These are phyloP conservation scores for Aspergillus egyptiacus DNA, from an alignment of 495 filamentous ascomycete species.

Conservation along the genomic window DNA sequence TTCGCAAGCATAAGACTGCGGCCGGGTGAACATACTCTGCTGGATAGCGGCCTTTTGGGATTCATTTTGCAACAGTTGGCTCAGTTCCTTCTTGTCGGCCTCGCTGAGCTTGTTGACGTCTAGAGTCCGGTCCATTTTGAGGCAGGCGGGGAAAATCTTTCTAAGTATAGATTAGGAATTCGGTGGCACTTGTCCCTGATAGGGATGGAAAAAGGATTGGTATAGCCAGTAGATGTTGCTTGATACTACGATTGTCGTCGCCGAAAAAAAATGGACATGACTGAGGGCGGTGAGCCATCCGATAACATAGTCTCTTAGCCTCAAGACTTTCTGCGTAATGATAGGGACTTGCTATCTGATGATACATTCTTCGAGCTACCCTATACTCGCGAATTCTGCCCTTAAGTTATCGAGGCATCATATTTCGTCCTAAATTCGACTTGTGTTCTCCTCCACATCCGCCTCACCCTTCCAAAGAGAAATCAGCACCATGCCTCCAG, in stretches of 20 bases:
- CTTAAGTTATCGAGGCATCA: not conserved
- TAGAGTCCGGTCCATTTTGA: slow-evolving; percentile 37
- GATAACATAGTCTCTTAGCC: not conserved
- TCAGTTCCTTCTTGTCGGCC: slow-evolving; percentile 79
- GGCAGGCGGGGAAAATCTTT: not conserved
- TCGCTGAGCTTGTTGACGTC: slow-evolving; percentile 72
- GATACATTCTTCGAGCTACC: no score
- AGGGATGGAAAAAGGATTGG: no score
- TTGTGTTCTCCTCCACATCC: no score
- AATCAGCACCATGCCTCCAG: slow-evolving; percentile 66
- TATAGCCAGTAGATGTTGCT: no score
- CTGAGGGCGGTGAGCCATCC: not conserved
- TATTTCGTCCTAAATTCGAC: no score
- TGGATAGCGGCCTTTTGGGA: slow-evolving; percentile 75
- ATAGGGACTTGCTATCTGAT: no score
- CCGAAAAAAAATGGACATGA: slow-evolving; percentile 1
- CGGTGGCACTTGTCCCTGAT: not conserved
- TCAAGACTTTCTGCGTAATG: not conserved
- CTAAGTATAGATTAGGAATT: not conserved
- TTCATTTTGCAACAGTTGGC: slow-evolving; percentile 74
- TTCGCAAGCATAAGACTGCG: not conserved
- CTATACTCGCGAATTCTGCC: no score
- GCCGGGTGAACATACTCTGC: slow-evolving; percentile 53
- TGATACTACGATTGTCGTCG: not conserved
- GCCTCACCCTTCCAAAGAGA: no score